Conservation (phyloP, 148 eudicot genomes). For the Rhododendron vialii region DNA sequence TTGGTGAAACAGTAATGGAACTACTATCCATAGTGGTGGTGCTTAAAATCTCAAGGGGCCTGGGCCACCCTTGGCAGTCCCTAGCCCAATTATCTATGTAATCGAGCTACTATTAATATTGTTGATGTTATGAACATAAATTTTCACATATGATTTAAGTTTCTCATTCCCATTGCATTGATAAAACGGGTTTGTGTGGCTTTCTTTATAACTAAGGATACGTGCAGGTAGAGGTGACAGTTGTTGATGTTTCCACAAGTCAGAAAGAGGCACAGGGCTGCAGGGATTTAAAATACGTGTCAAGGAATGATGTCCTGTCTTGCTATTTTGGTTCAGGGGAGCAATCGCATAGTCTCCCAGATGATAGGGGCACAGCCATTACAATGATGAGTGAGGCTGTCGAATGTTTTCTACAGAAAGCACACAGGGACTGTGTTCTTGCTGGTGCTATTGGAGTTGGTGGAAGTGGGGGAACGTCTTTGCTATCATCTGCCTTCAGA, state of each 20-base stretch:
- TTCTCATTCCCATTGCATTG: background rate
- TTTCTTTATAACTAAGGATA: background rate
- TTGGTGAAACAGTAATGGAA: background rate
- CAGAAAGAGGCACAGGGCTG: constrained; percentile 37
- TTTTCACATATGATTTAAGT: background rate
- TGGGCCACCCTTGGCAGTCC: background rate
- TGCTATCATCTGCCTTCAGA: constrained; percentile 73
- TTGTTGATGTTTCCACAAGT: constrained; percentile 86
- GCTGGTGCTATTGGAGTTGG: constrained; percentile 91
- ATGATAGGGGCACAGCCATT: constrained; percentile 77
- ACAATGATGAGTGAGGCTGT: constrained; percentile 67
- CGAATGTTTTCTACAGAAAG: constrained; percentile 46
- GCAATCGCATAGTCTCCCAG: constrained; percentile 46
- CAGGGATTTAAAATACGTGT: constrained; percentile 55
- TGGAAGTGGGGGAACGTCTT: constrained; percentile 95
- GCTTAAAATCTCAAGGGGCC: background rate
- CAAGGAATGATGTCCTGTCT: constrained; percentile 71
- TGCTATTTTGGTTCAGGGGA: constrained; percentile 37
- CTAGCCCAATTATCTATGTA: background rate
- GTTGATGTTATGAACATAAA: background rate
- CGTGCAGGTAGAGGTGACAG: constrained; percentile 63
- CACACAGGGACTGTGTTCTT: constrained; percentile 40
- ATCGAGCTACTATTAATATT: background rate
- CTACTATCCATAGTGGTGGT: background rate
- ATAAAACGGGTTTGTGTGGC: background rate